Percentiles rank a stretch among this genome's conserved stretches.
Evolutionary conservation across 768 basidiomycete genomes (phyloP).

Genomic region (Sarcomyxa edulis): DNA sequence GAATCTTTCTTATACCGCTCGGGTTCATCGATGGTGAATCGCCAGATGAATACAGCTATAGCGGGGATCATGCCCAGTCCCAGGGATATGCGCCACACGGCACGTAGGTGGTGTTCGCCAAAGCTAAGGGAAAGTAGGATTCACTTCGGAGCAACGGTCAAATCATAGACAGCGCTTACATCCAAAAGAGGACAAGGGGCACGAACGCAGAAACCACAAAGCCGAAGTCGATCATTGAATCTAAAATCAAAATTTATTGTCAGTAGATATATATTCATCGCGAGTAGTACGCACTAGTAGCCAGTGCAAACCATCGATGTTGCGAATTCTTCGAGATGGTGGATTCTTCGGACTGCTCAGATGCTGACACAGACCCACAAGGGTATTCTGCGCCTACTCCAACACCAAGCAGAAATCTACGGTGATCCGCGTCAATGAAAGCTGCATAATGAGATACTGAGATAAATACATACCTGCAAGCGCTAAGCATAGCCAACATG

Average conservation of each 20-base stretch:
- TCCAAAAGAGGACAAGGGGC: constrained; percentile 85
- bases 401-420: constrained; percentile 82
- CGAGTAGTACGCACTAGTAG: constrained; percentile 62
- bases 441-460: background rate
- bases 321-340: constrained; percentile 76
- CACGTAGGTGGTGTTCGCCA: constrained; percentile 72
- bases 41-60: constrained; percentile 79
- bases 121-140: constrained; percentile 50
- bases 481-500: constrained; percentile 71
- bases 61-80: constrained; percentile 84
- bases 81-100: constrained; percentile 83
- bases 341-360: constrained; percentile 85
- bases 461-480: constrained; percentile 53
- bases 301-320: constrained; percentile 81
- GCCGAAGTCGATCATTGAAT: constrained; percentile 82
- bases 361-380: constrained; percentile 82
- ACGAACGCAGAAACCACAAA: constrained; percentile 79
- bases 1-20: constrained; percentile 67
- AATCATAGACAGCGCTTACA: constrained; percentile 41
- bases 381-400: constrained; percentile 90
- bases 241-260: too few relatives aligned
- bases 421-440: background rate
- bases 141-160: background rate
- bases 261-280: constrained; percentile 1
- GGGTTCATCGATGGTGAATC: constrained; percentile 80